Conservation (phyloP, 257 asterid species). For the Rauvolfia tetraphylla region DNA sequence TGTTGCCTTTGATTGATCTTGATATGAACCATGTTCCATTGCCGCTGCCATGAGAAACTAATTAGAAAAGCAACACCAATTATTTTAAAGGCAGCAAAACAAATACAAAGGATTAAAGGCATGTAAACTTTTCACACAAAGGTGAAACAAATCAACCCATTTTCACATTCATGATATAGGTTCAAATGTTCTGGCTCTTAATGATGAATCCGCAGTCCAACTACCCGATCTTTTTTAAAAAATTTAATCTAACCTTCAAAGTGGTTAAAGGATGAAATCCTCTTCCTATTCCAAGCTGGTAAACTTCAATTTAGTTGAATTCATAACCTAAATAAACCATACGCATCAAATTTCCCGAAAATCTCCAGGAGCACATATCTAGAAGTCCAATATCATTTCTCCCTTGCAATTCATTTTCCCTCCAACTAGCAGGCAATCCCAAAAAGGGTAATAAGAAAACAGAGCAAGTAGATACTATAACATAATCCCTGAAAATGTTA, state of each 20-base stretch:
- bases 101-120: background rate
- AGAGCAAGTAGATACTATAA: background rate
- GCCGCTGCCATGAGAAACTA: constrained; percentile 19
- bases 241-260: background rate
- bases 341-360: background rate
- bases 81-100: background rate
- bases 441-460: background rate
- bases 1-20: constrained; percentile 68
- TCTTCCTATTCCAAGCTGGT: background rate
- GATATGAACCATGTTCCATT: constrained; percentile 66
- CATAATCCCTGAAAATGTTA: background rate
- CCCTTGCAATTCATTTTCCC: background rate
- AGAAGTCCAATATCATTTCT: background rate
- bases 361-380: background rate
- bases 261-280: background rate
- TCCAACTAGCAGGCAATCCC: background rate
- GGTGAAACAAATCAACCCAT: background rate
- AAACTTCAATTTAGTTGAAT: background rate
- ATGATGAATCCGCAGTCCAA: background rate
- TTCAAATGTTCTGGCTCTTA: background rate
- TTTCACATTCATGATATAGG: no score
- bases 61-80: background rate
- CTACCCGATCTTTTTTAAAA: background rate
- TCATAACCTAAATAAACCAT: background rate
- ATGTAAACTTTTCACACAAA: background rate